phyloP scores from a whole-genome alignment of 1,284 basidiomycete species.

The Moesziomyces sp. region DNA sequence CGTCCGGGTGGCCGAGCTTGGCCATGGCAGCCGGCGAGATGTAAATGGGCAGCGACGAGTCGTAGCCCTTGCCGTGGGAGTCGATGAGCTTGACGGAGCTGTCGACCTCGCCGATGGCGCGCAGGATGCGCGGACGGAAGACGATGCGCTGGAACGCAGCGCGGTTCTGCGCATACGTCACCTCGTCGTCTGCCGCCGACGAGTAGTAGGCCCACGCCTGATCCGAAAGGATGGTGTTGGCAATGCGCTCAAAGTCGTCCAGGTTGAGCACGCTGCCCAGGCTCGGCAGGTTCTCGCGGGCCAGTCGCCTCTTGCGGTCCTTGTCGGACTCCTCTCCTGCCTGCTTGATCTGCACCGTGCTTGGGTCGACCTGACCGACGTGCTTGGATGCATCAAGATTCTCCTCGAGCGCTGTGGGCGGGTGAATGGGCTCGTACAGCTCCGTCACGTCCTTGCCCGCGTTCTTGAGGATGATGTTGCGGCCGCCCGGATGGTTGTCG shows the following conservation, averaged over 20 bases:
- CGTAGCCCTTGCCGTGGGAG: conserved; percentile 22
- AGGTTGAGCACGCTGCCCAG: conserved; percentile 83
- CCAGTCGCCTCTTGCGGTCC: conserved; percentile 36
- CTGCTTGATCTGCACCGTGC: conserved; percentile 48
- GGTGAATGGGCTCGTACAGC: conserved; percentile 65
- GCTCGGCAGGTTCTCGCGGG: conserved; percentile 71
- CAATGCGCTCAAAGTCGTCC: conserved; percentile 82
- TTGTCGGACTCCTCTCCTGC: conserved; percentile 37
- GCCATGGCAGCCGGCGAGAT: conserved; percentile 87
- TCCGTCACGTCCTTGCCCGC: conserved; percentile 78
- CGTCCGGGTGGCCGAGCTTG: conserved; percentile 90
- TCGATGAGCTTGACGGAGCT: conserved; percentile 68
- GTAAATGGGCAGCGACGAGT: conserved; percentile 70
- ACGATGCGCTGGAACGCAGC: conserved; percentile 89
- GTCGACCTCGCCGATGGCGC: conserved; percentile 87
- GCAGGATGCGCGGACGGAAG: conserved; percentile 90
- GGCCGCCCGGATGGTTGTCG: conserved; percentile 80
- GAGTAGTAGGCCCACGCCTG: conserved; percentile 68
- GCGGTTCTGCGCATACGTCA: conserved; percentile 74
- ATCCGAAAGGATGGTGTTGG: conserved; percentile 53
- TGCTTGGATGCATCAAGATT: conserved; percentile 53
- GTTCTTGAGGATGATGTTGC: conserved; percentile 80
- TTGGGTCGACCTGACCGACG: conserved; percentile 56
- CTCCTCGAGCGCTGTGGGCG: conserved; percentile 62
- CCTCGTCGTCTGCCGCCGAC: conserved; percentile 71